phyloP scores from a whole-genome alignment of 257 asterid genomes.

The Jacaranda mimosifolia region DNA sequence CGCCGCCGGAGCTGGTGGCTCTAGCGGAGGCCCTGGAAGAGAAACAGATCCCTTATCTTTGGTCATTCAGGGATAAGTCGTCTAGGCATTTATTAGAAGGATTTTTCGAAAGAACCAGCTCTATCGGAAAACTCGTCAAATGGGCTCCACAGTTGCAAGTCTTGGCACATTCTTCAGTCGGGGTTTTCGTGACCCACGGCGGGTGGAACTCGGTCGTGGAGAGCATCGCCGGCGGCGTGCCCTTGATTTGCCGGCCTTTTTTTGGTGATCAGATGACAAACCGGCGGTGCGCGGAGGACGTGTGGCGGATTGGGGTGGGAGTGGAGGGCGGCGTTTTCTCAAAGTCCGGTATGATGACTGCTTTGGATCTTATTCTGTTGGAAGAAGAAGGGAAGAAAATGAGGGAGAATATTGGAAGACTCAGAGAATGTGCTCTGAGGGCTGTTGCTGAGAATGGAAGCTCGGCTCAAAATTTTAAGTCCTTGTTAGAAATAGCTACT shows the following conservation, averaged over 20 bases:
- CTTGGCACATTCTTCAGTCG: conserved; percentile 52
- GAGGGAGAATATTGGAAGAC: conserved; percentile 43
- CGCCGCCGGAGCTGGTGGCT: conserved; percentile 58
- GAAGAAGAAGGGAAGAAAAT: conserved; percentile 41
- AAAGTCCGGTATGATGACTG: conserved; percentile 27
- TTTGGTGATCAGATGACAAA: conserved; percentile 68
- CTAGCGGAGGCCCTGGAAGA: conserved; percentile 66
- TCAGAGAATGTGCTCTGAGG: conserved; percentile 42
- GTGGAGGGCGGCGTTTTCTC: conserved; percentile 57
- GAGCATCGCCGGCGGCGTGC: conserved; percentile 59
- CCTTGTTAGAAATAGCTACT: conserved; percentile 37
- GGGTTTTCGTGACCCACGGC: conserved; percentile 59
- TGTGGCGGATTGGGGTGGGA: conserved; percentile 65
- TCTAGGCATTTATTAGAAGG: conserved; percentile 37
- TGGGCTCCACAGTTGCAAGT: conserved; percentile 69
- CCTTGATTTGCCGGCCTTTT: conserved; percentile 64
- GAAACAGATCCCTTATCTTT: conserved; percentile 56
- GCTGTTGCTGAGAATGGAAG: conserved; percentile 60
- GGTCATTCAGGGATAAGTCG: conserved; percentile 59
- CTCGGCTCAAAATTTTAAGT: conserved; percentile 49
- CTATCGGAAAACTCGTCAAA: conserved; percentile 51
- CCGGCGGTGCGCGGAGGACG: conserved; percentile 56
- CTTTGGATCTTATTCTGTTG: conserved; percentile 49
- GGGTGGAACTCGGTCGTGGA: conserved; percentile 72
- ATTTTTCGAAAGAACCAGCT: conserved; percentile 49